Conservation (phyloP, 2,329 filamentous ascomycete genomes). For the Neonectria faginata region DNA sequence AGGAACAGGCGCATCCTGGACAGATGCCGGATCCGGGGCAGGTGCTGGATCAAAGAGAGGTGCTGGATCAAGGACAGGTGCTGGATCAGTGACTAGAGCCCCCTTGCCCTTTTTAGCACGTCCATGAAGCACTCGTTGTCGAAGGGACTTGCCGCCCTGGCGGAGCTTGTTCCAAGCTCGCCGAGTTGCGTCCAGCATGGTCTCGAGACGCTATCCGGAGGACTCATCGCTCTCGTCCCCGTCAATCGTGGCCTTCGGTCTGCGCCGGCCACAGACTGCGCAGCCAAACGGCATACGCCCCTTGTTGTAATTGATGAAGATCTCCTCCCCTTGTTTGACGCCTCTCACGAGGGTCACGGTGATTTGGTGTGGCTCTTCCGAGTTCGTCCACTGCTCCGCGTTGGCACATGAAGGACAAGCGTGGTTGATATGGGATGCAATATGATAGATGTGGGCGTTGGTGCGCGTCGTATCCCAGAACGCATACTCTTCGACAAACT, state of each 20-base stretch:
- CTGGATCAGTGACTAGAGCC: not conserved
- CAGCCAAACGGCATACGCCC: constrained; percentile 45
- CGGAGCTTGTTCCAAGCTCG: not conserved
- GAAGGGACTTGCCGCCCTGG: not conserved
- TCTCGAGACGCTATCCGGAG: constrained; percentile 5
- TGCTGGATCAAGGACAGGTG: too few species aligned
- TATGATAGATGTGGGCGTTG: constrained; percentile 34
- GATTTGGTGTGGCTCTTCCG: constrained; percentile 31
- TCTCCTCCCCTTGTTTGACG: constrained; percentile 47
- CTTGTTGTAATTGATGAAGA: constrained; percentile 54
- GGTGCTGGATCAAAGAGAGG: too few species aligned
- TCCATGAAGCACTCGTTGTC: too few species aligned
- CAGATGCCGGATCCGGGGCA: too few species aligned
- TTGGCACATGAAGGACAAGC: constrained; percentile 49
- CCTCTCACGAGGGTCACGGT: constrained; percentile 26
- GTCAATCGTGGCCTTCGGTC: not conserved
- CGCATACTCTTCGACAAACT: constrained; percentile 44
- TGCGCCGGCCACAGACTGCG: constrained; percentile 27
- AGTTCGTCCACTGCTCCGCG: constrained; percentile 33
- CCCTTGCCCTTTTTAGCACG: not conserved
- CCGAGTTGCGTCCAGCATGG: not conserved
- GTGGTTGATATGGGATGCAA: constrained; percentile 49
- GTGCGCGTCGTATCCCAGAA: constrained; percentile 32
- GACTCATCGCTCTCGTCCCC: not conserved
- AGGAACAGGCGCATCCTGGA: too few species aligned